Evolutionary conservation across 75 land plant species (phyloP).

Genomic region (Pinus tabuliformis): DNA sequence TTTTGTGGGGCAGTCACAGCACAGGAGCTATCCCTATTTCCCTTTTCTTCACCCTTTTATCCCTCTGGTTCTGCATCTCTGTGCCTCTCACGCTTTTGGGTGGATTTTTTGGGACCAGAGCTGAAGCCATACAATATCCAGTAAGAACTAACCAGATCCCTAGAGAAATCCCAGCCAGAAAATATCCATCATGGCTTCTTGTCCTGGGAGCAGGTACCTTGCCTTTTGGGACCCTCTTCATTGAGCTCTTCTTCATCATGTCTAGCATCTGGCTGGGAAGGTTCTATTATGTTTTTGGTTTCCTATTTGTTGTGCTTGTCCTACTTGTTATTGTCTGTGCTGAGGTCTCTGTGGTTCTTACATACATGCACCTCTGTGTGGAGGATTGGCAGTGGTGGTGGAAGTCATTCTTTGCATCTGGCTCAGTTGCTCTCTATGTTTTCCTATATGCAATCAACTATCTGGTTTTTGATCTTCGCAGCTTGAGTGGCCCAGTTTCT

Average conservation of each 20-base stretch:
- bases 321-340: constrained; percentile 84
- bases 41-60: constrained; percentile 56
- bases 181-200: constrained; percentile 88
- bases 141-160: constrained; percentile 93
- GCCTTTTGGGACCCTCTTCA: constrained; percentile 90
- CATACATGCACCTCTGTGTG: constrained; percentile 94
- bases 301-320: constrained; percentile 71
- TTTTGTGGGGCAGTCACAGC: constrained; percentile 79
- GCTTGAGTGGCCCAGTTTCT: constrained; percentile 86
- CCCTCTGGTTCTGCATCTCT: constrained; percentile 90
- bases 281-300: constrained; percentile 89
- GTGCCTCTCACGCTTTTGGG: constrained; percentile 81
- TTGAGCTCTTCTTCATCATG: constrained; percentile 94
- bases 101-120: constrained; percentile 70
- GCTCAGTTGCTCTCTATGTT: constrained; percentile 82
- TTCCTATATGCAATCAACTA: constrained; percentile 85
- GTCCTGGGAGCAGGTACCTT: constrained; percentile 92
- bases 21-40: constrained; percentile 89
- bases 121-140: constrained; percentile 72
- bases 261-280: constrained; percentile 92
- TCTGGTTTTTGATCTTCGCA: constrained; percentile 73
- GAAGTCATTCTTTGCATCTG: constrained; percentile 92
- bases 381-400: constrained; percentile 98
- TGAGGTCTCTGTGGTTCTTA: constrained; percentile 86
- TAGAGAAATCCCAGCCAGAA: constrained; percentile 73